Conservation (phyloP, 495 filamentous ascomycete genomes). For the Aspergillus ellipticus region DNA sequence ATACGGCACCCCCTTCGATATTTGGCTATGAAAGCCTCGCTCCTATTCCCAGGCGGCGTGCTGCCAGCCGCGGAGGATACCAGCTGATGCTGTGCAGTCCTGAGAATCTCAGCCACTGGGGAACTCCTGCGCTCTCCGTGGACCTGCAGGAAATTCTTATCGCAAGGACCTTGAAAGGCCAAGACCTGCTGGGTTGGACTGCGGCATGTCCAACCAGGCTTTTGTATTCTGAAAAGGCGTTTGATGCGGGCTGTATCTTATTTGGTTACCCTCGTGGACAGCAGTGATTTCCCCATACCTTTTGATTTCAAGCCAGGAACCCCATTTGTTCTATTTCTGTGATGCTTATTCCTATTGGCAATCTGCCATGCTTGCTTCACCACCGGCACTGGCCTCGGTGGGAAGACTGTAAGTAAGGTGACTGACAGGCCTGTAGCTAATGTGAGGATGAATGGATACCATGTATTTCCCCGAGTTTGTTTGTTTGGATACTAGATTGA, state of each 20-base stretch:
- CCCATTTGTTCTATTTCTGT: constrained; percentile 6
- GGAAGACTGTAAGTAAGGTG: constrained; percentile 21
- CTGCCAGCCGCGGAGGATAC: neutral
- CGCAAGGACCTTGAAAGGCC: neutral
- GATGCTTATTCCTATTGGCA: constrained; percentile 10
- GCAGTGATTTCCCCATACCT: constrained; percentile 1
- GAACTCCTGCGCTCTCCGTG: neutral
- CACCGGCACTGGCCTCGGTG: constrained; percentile 1
- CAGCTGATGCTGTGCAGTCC: neutral
- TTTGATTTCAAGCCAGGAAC: constrained; percentile 5
- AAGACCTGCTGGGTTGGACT: neutral
- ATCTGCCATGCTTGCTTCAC: constrained; percentile 11
- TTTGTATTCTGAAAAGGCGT: constrained; percentile 21
- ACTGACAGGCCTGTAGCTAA: constrained; percentile 27
- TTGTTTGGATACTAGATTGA: too few species aligned
- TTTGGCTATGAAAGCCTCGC: neutral
- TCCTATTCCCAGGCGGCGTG: neutral
- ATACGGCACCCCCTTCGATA: neutral
- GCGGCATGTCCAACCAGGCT: constrained; percentile 8
- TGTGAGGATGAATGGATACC: constrained; percentile 32
- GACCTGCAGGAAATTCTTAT: neutral
- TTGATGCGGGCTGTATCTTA: constrained; percentile 15
- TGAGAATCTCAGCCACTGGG: neutral
- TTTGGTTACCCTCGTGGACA: constrained; percentile 5
- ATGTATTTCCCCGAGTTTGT: neutral